Evolutionary conservation across 2,329 filamentous ascomycete genomes (phyloP).

Genomic region (Ceratocystis diversiconidia): DNA sequence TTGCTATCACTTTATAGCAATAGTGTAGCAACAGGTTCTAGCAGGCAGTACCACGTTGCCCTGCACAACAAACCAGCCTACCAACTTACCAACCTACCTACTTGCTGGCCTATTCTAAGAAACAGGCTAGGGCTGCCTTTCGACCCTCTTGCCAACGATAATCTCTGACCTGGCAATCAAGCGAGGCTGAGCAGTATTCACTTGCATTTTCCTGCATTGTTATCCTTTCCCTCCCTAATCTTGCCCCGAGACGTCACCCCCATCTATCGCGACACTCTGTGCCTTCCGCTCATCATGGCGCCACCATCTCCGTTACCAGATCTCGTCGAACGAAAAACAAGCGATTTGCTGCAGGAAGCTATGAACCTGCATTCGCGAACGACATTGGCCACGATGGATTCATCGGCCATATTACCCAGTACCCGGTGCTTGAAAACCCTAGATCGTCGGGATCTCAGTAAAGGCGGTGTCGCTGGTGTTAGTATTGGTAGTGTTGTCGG

Average conservation of each 20-base stretch:
- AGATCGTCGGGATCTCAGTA: slow-evolving; percentile 20
- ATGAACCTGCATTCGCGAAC: slow-evolving; percentile 12
- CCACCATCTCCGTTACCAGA: slow-evolving; percentile 2
- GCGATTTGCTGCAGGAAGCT: slow-evolving; percentile 6
- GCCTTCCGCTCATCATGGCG: slow-evolving; percentile 4
- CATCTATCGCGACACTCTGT: neutral
- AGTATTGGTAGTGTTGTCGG: slow-evolving; percentile 34
- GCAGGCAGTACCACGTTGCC: neutral
- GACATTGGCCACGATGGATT: neutral
- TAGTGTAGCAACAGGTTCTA: neutral
- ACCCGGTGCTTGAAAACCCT: neutral
- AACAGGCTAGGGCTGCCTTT: neutral
- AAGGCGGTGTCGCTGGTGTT: slow-evolving; percentile 46
- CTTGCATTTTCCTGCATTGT: slow-evolving; percentile 11
- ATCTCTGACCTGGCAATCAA: slow-evolving; percentile 5
- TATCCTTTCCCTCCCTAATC: neutral
- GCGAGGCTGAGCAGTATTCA: slow-evolving; percentile 13
- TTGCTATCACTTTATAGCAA: neutral
- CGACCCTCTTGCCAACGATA: neutral
- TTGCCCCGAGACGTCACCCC: neutral
- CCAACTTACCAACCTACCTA: neutral
- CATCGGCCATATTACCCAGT: neutral
- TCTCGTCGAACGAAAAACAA: neutral
- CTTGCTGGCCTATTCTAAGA: no score
- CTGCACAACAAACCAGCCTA: neutral